Conservation (phyloP, 345 rosid genomes). For the Brassica juncea region DNA sequence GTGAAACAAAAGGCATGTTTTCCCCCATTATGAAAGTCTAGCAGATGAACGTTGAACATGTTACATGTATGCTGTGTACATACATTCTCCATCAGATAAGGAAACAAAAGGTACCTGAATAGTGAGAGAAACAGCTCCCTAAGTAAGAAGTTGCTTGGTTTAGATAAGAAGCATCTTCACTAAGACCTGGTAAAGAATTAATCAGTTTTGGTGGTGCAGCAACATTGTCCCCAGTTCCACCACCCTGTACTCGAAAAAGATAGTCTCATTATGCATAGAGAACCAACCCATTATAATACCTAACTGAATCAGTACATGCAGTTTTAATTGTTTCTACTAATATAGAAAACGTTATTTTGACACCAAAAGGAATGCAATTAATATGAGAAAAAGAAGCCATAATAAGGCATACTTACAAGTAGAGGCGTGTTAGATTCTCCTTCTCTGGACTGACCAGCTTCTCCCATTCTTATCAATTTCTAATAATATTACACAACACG, state of each 20-base stretch:
- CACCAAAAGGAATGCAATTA: background rate
- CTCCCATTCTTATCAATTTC: conserved; percentile 46
- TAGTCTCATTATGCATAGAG: background rate
- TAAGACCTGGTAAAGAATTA: conserved; percentile 52
- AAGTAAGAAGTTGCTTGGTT: conserved; percentile 60
- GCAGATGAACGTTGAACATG: background rate
- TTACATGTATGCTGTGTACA: background rate
- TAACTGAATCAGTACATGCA: conserved; percentile 7
- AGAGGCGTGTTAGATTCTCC: conserved; percentile 40
- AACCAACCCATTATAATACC: background rate
- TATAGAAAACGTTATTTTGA: background rate
- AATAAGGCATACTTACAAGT: conserved; percentile 42
- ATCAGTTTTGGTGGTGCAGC: conserved; percentile 51
- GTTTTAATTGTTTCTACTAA: background rate
- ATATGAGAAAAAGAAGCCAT: conserved; percentile 1
- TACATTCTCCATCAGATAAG: background rate
- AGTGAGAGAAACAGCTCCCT: conserved; percentile 58
- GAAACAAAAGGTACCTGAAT: conserved; percentile 48
- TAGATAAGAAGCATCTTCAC: conserved; percentile 59
- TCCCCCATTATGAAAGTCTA: background rate
- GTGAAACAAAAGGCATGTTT: background rate
- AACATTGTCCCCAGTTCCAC: conserved; percentile 31
- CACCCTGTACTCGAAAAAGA: conserved; percentile 29
- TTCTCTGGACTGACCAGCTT: conserved; percentile 43
- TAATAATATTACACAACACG: conserved; percentile 30